Percentiles rank a stretch among this genome's conserved stretches.
phyloP scores from a whole-genome alignment of 768 basidiomycete genomes.

The Mycena alexandri region DNA sequence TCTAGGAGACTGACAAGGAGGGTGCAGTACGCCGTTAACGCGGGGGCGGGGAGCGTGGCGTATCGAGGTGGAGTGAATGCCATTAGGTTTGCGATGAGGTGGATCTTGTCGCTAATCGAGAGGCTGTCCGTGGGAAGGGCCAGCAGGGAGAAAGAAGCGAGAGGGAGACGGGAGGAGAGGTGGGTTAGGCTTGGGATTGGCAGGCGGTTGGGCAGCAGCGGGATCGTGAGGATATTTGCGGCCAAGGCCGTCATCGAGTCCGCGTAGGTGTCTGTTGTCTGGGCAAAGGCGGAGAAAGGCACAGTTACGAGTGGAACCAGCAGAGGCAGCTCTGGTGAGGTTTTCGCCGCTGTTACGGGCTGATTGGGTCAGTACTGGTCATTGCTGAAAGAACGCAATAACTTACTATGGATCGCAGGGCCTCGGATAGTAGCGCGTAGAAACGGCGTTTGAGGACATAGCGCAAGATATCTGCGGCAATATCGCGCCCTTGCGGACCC shows the following conservation, averaged over 20 bases:
- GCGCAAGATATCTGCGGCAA: conserved; percentile 51
- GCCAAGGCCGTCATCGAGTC: conserved; percentile 58
- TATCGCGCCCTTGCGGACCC: conserved; percentile 47
- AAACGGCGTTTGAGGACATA: conserved; percentile 64
- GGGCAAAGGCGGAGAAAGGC: conserved; percentile 52
- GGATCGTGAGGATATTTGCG: conserved; percentile 74
- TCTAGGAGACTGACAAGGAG: conserved; percentile 67
- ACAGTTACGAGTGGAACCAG: conserved; percentile 61
- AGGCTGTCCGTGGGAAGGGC: conserved; percentile 46
- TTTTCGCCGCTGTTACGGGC: conserved; percentile 68
- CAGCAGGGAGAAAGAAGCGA: conserved; percentile 49
- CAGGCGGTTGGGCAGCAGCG: conserved; percentile 82
- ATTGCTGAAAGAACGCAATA: conserved; percentile 5
- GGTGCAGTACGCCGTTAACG: conserved; percentile 66
- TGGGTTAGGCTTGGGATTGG: conserved; percentile 71
- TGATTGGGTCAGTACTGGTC: conserved; percentile 43
- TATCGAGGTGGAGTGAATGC: conserved; percentile 77
- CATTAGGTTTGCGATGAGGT: conserved; percentile 81
- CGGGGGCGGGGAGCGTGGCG: conserved; percentile 55
- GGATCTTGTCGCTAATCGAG: conserved; percentile 54
- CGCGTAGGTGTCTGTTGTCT: conserved; percentile 42
- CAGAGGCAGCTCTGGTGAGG: conserved; percentile 61
- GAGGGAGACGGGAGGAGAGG: conserved; percentile 76
- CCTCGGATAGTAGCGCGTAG: conserved; percentile 57
- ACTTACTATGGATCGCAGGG: conserved; percentile 67